Base-by-base conservation (phyloP, 768 basidiomycete genomes). In the Collybia mongolica region DNA sequence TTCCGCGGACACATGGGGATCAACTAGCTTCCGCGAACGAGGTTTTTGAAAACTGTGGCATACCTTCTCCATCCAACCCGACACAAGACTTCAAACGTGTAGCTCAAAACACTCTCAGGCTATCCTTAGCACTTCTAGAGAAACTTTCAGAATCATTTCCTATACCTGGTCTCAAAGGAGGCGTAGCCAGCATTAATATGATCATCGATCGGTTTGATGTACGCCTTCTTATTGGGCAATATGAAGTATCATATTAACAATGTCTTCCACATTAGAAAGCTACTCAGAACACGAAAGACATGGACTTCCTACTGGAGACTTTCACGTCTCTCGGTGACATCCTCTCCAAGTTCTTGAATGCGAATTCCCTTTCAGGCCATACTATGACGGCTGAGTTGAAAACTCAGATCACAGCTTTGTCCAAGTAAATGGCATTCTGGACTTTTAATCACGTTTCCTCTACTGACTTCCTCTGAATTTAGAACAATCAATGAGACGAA, bases 91-190 rank as follows among this genome's bases (percentile, higher is more conserved):
- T 51, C 28, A 46, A 37, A 26, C 42, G 46, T 43, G 29, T 48
- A 6, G 52, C 47, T 14, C n/a, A 12, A 20, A 54, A 57, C 18
- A 51, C 55, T 18, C 45, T 57, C 39, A 40, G 51, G 14, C 54
- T 57, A 42, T 48, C 49, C n/a, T 38, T 57, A 26, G 40, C 52
- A 15, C 48, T 57, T 12, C 38, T 57, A 5, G 55, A 54, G 24
- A 57, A 54, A 29, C 44, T 57, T 43, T 35, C 52, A 32, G 55
- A 53, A 24, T 57, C 52, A 35, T 48, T 49, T 44, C 55, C 55
- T 2, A 46, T 57, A 15, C 46, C 52, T 20, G 53, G 53, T n/a
- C 32, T 54, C n/a, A 54, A 47, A 29, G 49, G 45, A 28, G 53
- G 48, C 17, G 32, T 49, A 9, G 44, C 51, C 12, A 40, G 50